These are phyloP conservation scores for Mytilinidion resinicola DNA, from an alignment of 495 filamentous ascomycete genomes.

Conservation along the genomic window DNA sequence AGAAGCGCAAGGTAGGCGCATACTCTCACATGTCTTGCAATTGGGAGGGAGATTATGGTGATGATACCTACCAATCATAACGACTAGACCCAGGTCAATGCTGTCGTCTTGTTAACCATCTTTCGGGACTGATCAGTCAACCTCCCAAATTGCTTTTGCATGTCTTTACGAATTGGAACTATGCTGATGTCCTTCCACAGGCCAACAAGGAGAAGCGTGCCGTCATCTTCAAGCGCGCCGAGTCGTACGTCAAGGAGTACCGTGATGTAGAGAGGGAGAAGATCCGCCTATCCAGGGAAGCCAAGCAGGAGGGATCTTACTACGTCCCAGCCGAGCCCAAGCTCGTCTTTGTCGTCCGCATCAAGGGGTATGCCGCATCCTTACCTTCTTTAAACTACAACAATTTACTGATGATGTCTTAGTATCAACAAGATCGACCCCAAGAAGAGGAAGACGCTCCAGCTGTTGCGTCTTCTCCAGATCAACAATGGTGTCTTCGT, in stretches of 20 bases:
- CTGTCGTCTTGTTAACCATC: slow-evolving; percentile 97
- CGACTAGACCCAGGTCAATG: slow-evolving; percentile 96
- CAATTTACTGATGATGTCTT: slow-evolving; percentile 15
- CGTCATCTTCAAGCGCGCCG: slow-evolving; percentile 99
- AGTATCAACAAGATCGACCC: slow-evolving; percentile 99
- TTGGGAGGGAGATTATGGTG: slow-evolving; percentile 40
- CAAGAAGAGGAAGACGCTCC: slow-evolving; percentile 99
- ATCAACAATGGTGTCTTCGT: slow-evolving; percentile 99
- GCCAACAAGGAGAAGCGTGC: slow-evolving; percentile 94
- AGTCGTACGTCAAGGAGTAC: slow-evolving; percentile 99
- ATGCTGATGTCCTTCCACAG: slow-evolving; percentile 45
- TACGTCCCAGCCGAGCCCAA: slow-evolving; percentile 91
- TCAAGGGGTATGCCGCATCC: slow-evolving; percentile 62
- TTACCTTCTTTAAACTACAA: not conserved
- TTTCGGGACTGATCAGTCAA: slow-evolving; percentile 91
- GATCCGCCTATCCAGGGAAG: slow-evolving; percentile 80
- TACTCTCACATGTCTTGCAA: slow-evolving; percentile 23
- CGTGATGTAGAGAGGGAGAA: slow-evolving; percentile 96
- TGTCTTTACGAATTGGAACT: slow-evolving; percentile 11
- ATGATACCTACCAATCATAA: slow-evolving; percentile 71
- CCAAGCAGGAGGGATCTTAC: slow-evolving; percentile 89
- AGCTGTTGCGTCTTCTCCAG: slow-evolving; percentile 97
- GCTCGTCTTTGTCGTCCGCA: slow-evolving; percentile 96
- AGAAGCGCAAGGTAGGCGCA: slow-evolving; percentile 81
- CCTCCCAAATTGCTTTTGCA: slow-evolving; percentile 26